phyloP scores from a whole-genome alignment of 352 stramenopile species.

The Plasmopara muralis region DNA sequence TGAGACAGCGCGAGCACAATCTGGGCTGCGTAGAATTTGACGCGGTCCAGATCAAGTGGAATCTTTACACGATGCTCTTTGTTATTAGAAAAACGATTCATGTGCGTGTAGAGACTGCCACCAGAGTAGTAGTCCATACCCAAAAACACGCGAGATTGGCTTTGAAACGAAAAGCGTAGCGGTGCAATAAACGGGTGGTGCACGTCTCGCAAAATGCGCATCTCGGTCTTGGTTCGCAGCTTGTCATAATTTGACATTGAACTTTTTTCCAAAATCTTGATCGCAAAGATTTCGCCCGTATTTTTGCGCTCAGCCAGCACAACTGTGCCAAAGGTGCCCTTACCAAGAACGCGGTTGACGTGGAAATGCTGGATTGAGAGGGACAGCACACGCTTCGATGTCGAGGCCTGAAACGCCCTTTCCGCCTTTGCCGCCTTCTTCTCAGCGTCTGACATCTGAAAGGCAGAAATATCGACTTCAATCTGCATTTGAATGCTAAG shows the following conservation, averaged over 20 bases:
- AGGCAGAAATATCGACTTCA: slow-evolving; percentile 72
- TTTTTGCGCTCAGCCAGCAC: slow-evolving; percentile 79
- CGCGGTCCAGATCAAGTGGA: slow-evolving; percentile 62
- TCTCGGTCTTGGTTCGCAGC: slow-evolving; percentile 89
- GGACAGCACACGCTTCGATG: slow-evolving; percentile 77
- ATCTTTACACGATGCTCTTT: slow-evolving; percentile 86
- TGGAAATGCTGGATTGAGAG: slow-evolving; percentile 92
- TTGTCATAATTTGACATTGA: slow-evolving; percentile 90
- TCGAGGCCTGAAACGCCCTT: slow-evolving; percentile 57
- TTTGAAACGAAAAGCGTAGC: slow-evolving; percentile 84
- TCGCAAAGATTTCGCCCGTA: slow-evolving; percentile 83
- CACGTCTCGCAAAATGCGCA: slow-evolving; percentile 86
- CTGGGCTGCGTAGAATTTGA: slow-evolving; percentile 90
- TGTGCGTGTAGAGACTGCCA: slow-evolving; percentile 85
- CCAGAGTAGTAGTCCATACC: slow-evolving; percentile 85
- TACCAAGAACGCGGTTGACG: slow-evolving; percentile 91
- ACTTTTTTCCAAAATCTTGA: slow-evolving; percentile 91
- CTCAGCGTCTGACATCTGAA: slow-evolving; percentile 71
- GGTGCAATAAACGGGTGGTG: slow-evolving; percentile 91
- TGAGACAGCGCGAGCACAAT: slow-evolving; percentile 89
- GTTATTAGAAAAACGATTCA: slow-evolving; percentile 89
- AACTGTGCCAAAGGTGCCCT: slow-evolving; percentile 93
- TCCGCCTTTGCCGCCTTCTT: slow-evolving; percentile 62
- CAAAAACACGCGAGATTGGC: slow-evolving; percentile 68
- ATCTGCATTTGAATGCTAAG: slow-evolving; percentile 81